Evolutionary conservation across 257 asterid species (phyloP), one percentile per base, ranked within the genome.

Genomic region (Mentha longifolia): DNA sequence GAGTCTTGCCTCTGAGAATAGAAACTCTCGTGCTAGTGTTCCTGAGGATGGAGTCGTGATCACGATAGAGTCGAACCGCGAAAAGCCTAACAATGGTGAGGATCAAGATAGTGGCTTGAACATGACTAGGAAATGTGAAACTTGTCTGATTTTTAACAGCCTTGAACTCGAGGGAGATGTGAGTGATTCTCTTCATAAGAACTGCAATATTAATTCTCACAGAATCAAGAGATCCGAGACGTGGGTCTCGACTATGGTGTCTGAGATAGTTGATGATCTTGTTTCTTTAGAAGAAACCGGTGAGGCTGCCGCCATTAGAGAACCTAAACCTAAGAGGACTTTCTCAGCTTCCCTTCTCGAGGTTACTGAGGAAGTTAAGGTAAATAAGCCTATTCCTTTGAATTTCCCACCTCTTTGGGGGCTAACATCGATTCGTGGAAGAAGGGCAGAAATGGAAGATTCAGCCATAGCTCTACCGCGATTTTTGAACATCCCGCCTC

Each of bases 391-490:
- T 15, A 54, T 75, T 51, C 82, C 84, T 63, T 62, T 76, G 43
- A 66, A 78, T 77, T 59, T 73, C 30, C 78, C 80, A 1, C 89
- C 98, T 30, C 89, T 88, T 2, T 93, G 98, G 98, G 98, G 98
- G 28, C 46, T 79, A 72, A 76, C 83, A 12, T 89, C 96, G 11
- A 19, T 87, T 28, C 59, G 89, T 16, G 97, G 98, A 46, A 82
- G 87, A 78, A 82, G 96, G 81, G 62, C 82, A 1, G 97, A 93
- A 84, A 93, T 93, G 98, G 98, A 93, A 79, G 97, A 93, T 74
- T 43, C 95, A 1, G 85, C 78, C 1, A 67, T 76, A n/a, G 87
- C 92, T 64, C 56, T 85, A 65, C 96, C 98, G 7, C 79, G 68
- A 25, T 87, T 83, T 75, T 10, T 88, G 69, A 79, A 60, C 59